A percentile compares a stretch with the other conserved stretches of the same genome.
Conservation (phyloP, 805 yeast genomes). For the Cyberlindnera saturnus region DNA sequence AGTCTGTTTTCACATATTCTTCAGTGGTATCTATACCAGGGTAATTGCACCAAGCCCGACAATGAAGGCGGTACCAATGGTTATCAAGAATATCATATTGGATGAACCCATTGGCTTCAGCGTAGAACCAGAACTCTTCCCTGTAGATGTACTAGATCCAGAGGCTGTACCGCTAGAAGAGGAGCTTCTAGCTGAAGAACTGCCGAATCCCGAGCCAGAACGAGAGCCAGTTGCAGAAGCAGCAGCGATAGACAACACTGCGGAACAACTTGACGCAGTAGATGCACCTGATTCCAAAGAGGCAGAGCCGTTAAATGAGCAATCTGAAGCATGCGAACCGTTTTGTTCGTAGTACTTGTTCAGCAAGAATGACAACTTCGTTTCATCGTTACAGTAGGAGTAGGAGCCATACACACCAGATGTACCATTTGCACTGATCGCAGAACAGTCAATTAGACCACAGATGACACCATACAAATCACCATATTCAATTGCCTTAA, state of each 20-base stretch:
- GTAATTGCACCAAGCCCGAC: constrained; percentile 37
- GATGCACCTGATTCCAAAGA: constrained; percentile 34
- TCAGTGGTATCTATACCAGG: constrained; percentile 18
- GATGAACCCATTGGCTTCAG: constrained; percentile 13
- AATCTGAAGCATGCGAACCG: constrained; percentile 43
- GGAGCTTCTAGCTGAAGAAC: constrained; percentile 10
- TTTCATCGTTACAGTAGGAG: constrained; percentile 67
- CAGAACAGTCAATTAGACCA: constrained; percentile 52
- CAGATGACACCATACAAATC: constrained; percentile 56
- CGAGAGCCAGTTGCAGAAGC: constrained; percentile 23
- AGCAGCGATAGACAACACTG: constrained; percentile 30
- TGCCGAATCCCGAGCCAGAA: constrained; percentile 27
- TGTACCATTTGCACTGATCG: constrained; percentile 54
- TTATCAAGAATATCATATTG: constrained; percentile 16
- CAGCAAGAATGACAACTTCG: constrained; percentile 60
- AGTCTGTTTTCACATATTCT: neutral
- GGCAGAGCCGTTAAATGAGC: constrained; percentile 71
- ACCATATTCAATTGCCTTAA: constrained; percentile 48
- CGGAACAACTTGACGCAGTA: constrained; percentile 32
- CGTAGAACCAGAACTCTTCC: constrained; percentile 13
- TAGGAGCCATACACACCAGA: constrained; percentile 66
- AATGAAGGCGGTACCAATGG: constrained; percentile 30
- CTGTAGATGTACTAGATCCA: constrained; percentile 21
- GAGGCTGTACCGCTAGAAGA: constrained; percentile 15
- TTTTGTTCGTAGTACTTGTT: constrained; percentile 58